A percentile compares a stretch with the other conserved stretches of the same genome.
phyloP scores from a whole-genome alignment of 1,284 basidiomycete genomes.

The Apiotrichum domesticum region DNA sequence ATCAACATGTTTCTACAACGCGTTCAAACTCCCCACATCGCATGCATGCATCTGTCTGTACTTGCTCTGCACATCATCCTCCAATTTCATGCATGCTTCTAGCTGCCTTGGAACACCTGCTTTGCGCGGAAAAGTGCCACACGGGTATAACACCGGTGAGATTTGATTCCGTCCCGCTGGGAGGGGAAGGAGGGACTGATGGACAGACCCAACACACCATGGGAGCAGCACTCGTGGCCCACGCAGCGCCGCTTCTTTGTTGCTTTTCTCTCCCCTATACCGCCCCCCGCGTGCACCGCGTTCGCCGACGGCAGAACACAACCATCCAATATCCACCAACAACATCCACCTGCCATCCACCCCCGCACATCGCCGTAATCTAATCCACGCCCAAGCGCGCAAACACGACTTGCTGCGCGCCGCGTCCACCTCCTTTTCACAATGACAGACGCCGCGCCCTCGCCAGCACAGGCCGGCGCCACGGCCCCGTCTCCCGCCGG shows the following conservation, averaged over 20 bases:
- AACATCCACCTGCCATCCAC: too few relatives aligned
- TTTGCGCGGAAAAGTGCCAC: neutral
- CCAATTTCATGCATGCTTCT: conserved; percentile 1
- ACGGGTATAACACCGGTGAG: neutral
- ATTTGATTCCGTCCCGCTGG: too few relatives aligned
- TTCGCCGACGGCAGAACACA: too few relatives aligned
- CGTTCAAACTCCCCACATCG: neutral
- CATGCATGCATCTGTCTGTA: neutral
- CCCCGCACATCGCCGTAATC: too few relatives aligned
- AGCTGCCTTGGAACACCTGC: neutral
- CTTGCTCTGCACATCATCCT: neutral
- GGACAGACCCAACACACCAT: too few relatives aligned
- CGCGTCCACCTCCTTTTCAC: neutral
- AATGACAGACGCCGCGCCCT: conserved; percentile 17
- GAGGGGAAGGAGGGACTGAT: too few relatives aligned
- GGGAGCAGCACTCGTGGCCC: too few relatives aligned
- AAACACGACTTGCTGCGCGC: neutral
- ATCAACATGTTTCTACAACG: neutral
- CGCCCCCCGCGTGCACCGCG: too few relatives aligned
- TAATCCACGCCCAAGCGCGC: neutral
- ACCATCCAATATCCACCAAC: too few relatives aligned
- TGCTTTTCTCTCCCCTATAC: too few relatives aligned
- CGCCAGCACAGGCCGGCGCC: conserved; percentile 10
- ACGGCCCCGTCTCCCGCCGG: conserved; percentile 10
- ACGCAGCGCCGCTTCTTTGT: too few relatives aligned